Conservation (phyloP, 495 filamentous ascomycete species). For the Hyaloscypha variabilis region DNA sequence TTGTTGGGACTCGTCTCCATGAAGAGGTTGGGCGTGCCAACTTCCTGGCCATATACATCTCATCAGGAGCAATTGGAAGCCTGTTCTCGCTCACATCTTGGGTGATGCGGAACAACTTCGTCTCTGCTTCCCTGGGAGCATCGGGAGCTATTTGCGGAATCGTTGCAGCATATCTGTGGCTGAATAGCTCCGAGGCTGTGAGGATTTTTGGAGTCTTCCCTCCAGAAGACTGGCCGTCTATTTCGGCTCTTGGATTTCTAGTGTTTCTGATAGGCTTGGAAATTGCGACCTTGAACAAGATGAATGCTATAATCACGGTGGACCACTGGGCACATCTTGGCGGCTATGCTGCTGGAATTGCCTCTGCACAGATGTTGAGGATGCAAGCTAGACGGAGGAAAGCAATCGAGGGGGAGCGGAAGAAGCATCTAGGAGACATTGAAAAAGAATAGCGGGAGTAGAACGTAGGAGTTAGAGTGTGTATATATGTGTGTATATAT, state of each 20-base stretch:
- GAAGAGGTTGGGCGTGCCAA: conserved; percentile 85
- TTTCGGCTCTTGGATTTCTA: conserved; percentile 53
- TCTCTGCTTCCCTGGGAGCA: conserved; percentile 65
- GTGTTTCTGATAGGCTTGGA: conserved; percentile 49
- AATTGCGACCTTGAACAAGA: conserved; percentile 43
- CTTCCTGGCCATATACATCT: conserved; percentile 79
- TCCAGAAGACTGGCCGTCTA: conserved; percentile 49
- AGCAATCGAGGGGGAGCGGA: conserved; percentile 30
- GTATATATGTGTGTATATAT: conserved; percentile 7
- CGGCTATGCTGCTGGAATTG: conserved; percentile 59
- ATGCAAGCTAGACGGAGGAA: conserved; percentile 15
- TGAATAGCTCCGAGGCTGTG: conserved; percentile 58
- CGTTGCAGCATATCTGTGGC: conserved; percentile 66
- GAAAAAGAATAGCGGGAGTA: conserved; percentile 26
- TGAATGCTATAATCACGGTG: conserved; percentile 38
- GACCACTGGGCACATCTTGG: conserved; percentile 77
- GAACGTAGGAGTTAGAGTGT: neutral
- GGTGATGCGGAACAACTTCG: conserved; percentile 55
- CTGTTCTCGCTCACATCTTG: conserved; percentile 61
- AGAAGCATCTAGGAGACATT: conserved; percentile 25
- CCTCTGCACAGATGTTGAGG: conserved; percentile 38
- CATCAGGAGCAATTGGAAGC: conserved; percentile 66
- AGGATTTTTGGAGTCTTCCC: conserved; percentile 50
- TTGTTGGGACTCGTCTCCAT: conserved; percentile 61
- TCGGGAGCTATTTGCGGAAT: conserved; percentile 74